phyloP scores from a whole-genome alignment of 768 basidiomycete species.

The Hericium erinaceus region DNA sequence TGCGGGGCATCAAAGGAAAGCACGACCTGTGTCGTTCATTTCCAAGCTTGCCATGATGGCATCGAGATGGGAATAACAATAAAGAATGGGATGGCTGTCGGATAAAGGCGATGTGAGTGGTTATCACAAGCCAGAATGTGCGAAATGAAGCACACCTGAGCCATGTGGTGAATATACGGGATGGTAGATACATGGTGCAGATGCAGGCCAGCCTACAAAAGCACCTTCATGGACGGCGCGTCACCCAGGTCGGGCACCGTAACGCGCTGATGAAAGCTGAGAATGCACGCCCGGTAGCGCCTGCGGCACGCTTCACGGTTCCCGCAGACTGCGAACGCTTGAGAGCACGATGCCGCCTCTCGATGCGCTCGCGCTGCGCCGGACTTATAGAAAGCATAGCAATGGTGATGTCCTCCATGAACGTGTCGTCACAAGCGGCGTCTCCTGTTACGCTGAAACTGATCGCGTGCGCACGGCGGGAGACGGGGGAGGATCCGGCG shows the following conservation, averaged over 20 bases:
- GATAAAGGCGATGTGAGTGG: no score
- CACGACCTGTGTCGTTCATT: background rate
- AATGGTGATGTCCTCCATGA: conserved; percentile 12
- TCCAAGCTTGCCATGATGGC: background rate
- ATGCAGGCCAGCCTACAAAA: background rate
- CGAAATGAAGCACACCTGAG: background rate
- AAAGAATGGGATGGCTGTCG: background rate
- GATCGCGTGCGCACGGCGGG: background rate
- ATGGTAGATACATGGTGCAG: background rate
- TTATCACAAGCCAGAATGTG: no score
- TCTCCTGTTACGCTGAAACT: background rate
- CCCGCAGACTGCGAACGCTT: background rate
- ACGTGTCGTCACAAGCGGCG: conserved; percentile 2
- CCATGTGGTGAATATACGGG: background rate
- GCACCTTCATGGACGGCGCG: background rate
- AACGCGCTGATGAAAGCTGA: background rate
- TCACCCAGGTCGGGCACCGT: background rate
- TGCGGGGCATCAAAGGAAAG: background rate
- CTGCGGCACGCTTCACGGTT: conserved; percentile 4
- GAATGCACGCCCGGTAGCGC: conserved; percentile 6
- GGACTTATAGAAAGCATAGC: conserved; percentile 7
- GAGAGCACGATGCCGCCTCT: background rate
- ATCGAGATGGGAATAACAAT: background rate
- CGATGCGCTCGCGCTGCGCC: conserved; percentile 10
- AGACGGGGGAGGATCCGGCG: conserved; percentile 2